Percentiles rank a stretch among this genome's conserved stretches.
Evolutionary conservation across 2,329 filamentous ascomycete genomes (phyloP).

Genomic region (Botryotinia globosa): DNA sequence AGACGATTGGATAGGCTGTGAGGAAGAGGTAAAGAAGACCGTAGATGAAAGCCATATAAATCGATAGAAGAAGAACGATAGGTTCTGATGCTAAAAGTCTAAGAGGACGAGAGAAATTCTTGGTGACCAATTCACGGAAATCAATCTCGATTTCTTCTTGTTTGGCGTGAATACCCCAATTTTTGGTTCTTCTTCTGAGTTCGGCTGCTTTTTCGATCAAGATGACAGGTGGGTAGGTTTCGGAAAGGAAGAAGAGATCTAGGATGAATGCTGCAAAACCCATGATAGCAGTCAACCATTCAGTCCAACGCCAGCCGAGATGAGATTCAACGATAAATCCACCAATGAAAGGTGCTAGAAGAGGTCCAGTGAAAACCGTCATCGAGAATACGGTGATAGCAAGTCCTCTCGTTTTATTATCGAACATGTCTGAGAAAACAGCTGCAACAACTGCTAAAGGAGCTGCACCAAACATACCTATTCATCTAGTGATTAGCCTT

Average conservation of each 20-base stretch:
- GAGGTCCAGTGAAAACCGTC: conserved; percentile 64
- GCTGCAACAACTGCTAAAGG: conserved; percentile 67
- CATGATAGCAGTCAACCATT: conserved; percentile 62
- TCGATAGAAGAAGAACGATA: conserved; percentile 63
- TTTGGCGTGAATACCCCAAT: conserved; percentile 70
- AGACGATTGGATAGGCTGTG: conserved; percentile 80
- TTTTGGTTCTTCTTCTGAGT: conserved; percentile 60
- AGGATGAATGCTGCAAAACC: conserved; percentile 58
- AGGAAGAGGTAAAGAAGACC: conserved; percentile 81
- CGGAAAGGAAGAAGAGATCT: conserved; percentile 61
- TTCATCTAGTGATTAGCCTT: conserved; percentile 14
- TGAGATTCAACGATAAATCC: conserved; percentile 62
- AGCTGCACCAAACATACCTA: conserved; percentile 62
- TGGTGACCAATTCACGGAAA: conserved; percentile 59
- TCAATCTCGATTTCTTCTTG: conserved; percentile 70
- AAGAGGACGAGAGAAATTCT: conserved; percentile 45
- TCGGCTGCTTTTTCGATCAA: conserved; percentile 59
- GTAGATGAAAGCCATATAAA: conserved; percentile 76
- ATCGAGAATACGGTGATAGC: conserved; percentile 59
- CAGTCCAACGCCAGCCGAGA: conserved; percentile 72
- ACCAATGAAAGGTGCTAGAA: conserved; percentile 66
- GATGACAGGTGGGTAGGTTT: conserved; percentile 69
- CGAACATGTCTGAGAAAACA: conserved; percentile 70
- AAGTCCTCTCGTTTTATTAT: conserved; percentile 58
- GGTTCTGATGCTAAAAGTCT: conserved; percentile 61